Evolutionary conservation across 2,329 filamentous ascomycete genomes (phyloP).

Genomic region (Tolypocladium ophioglossoides): DNA sequence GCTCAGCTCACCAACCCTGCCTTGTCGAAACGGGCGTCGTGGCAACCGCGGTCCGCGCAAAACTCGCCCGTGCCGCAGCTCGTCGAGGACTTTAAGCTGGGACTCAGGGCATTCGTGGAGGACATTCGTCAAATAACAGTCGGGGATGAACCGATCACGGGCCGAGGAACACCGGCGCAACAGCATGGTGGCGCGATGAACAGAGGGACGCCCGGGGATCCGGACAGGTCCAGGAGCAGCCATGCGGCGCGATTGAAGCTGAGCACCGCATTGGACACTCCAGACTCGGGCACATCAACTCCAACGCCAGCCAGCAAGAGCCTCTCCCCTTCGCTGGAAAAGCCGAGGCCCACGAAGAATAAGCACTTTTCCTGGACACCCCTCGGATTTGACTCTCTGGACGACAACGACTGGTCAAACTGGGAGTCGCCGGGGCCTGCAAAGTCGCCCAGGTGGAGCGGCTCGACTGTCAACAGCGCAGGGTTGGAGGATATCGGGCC

Average conservation of each 20-base stretch:
- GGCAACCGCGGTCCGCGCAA: slow-evolving; percentile 42
- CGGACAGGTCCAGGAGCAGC: slow-evolving; percentile 37
- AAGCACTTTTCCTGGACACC: slow-evolving; percentile 53
- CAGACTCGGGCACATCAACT: slow-evolving; percentile 18
- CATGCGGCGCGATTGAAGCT: slow-evolving; percentile 29
- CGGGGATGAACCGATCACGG: slow-evolving; percentile 76
- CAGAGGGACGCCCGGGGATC: slow-evolving; percentile 17
- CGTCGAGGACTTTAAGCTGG: slow-evolving; percentile 79
- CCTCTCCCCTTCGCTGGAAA: slow-evolving; percentile 16
- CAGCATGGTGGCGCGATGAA: slow-evolving; percentile 8
- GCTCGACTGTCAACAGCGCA: slow-evolving; percentile 40
- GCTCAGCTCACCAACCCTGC: slow-evolving; percentile 26
- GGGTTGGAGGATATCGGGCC: slow-evolving; percentile 31
- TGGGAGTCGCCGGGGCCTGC: slow-evolving; percentile 49
- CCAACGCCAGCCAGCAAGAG: slow-evolving; percentile 21
- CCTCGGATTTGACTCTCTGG: slow-evolving; percentile 42
- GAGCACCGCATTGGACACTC: slow-evolving; percentile 29
- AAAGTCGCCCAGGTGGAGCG: slow-evolving; percentile 53
- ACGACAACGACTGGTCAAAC: slow-evolving; percentile 55
- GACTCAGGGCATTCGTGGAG: slow-evolving; percentile 89
- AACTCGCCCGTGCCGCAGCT: slow-evolving; percentile 56
- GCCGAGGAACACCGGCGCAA: slow-evolving; percentile 17
- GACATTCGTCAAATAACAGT: slow-evolving; percentile 93
- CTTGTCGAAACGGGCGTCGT: slow-evolving; percentile 46
- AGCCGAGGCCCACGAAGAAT: slow-evolving; percentile 27